A percentile compares a stretch with the other conserved stretches of the same genome.
Conservation (phyloP, 495 filamentous ascomycete species). For the Thermothielavioides terrestris region DNA sequence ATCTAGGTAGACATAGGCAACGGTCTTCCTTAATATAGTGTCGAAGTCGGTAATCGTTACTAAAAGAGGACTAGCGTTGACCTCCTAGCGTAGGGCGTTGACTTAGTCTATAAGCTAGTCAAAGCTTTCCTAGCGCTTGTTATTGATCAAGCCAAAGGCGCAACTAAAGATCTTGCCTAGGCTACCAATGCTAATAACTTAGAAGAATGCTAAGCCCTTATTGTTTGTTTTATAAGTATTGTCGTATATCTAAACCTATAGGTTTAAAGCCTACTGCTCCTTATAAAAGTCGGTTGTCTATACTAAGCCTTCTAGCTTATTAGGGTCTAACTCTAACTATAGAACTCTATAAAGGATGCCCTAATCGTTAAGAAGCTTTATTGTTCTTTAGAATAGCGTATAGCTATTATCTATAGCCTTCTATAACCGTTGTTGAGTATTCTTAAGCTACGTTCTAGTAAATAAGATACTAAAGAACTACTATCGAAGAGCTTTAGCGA, state of each 20-base stretch:
- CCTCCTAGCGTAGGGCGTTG: no score
- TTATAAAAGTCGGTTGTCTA: neutral
- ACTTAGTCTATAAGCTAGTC: constrained; percentile 1
- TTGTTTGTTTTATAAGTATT: constrained; percentile 5
- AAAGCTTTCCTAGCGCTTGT: neutral
- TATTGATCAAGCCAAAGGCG: neutral
- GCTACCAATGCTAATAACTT: neutral
- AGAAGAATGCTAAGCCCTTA: neutral
- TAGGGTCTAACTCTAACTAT: neutral
- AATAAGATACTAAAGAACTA: neutral
- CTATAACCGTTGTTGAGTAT: neutral
- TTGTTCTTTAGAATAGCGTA: neutral
- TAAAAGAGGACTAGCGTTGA: no score
- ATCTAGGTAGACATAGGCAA: no score
- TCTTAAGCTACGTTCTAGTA: neutral
- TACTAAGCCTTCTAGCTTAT: neutral
- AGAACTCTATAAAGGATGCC: neutral
- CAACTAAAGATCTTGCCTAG: neutral
- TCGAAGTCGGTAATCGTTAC: no score
- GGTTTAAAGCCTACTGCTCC: neutral
- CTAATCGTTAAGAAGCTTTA: neutral
- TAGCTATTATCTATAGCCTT: neutral
- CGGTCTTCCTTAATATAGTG: no score
- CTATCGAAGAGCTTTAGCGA: no score
- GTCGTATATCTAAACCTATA: neutral